Conservation (phyloP, 192 early-diverging fungal genomes). For the Dispira parvispora region DNA sequence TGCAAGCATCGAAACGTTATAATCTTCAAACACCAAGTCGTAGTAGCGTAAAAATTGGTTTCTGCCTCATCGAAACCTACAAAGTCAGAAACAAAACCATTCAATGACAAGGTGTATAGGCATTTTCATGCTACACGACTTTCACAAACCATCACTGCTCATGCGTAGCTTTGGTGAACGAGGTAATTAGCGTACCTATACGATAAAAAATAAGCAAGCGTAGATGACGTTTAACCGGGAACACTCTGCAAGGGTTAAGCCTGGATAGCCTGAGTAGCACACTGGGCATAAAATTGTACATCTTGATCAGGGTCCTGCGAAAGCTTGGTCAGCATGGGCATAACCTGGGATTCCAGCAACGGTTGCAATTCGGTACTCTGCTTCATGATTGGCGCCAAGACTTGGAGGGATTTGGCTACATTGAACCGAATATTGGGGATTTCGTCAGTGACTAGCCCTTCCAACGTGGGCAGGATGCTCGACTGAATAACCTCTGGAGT, state of each 20-base stretch:
- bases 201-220: neutral
- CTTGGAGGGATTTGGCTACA: slow-evolving; percentile 86
- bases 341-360: slow-evolving; percentile 49
- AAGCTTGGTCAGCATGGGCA: slow-evolving; percentile 68
- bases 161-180: no score
- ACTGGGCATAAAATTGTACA: slow-evolving; percentile 81
- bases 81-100: no score
- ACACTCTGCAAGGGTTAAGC: neutral
- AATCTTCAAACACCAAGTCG: no score
- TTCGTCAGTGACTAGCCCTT: slow-evolving; percentile 68
- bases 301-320: slow-evolving; percentile 82
- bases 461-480: slow-evolving; percentile 74
- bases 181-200: neutral
- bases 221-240: neutral
- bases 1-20: no score
- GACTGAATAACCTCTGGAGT: slow-evolving; percentile 78
- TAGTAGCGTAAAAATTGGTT: no score
- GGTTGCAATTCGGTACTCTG: slow-evolving; percentile 37
- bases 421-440: slow-evolving; percentile 99
- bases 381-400: slow-evolving; percentile 62
- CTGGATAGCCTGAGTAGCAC: slow-evolving; percentile 35
- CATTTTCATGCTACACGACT: no score
- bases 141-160: no score
- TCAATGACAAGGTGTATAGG: no score
- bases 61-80: no score